A percentile compares a stretch with the other conserved stretches of the same genome.
Evolutionary conservation across 257 asterid genomes (phyloP).

Genomic region (Solanum okadae): DNA sequence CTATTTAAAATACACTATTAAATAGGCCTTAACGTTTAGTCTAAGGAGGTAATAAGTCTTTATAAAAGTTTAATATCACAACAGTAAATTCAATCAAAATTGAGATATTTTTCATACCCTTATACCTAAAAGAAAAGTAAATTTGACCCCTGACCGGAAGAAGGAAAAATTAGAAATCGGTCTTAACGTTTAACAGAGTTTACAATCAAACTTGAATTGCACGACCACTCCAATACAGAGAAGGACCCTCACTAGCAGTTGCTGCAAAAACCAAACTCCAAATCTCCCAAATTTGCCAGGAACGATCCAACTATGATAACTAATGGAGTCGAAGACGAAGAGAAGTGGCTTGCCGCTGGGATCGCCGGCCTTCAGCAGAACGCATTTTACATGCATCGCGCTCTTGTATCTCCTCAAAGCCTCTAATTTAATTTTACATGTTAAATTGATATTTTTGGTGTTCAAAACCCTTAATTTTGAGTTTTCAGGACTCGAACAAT

Average conservation of each 20-base stretch:
- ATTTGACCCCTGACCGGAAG: neutral
- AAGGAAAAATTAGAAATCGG: neutral
- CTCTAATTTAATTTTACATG: neutral
- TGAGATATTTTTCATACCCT: too few species aligned
- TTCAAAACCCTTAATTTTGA: conserved; percentile 29
- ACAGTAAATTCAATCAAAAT: accelerated
- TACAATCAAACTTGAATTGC: neutral
- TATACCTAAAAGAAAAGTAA: too few species aligned
- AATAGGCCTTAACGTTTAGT: too few species aligned
- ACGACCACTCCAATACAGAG: neutral
- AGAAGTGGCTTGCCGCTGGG: conserved; percentile 94
- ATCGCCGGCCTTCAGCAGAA: conserved; percentile 96
- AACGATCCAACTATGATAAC: conserved; percentile 35
- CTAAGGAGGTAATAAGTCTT: too few species aligned
- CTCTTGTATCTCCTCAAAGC: conserved; percentile 45
- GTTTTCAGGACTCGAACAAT: conserved; percentile 75
- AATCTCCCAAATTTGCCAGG: neutral
- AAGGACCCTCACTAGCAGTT: neutral
- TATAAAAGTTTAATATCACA: too few species aligned
- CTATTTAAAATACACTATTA: too few species aligned
- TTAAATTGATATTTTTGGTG: neutral
- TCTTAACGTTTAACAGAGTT: neutral
- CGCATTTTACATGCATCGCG: conserved; percentile 98
- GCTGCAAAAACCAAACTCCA: neutral
- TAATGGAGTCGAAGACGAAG: conserved; percentile 83